Conservation (phyloP, 768 basidiomycete genomes). For the Chiua virens region DNA sequence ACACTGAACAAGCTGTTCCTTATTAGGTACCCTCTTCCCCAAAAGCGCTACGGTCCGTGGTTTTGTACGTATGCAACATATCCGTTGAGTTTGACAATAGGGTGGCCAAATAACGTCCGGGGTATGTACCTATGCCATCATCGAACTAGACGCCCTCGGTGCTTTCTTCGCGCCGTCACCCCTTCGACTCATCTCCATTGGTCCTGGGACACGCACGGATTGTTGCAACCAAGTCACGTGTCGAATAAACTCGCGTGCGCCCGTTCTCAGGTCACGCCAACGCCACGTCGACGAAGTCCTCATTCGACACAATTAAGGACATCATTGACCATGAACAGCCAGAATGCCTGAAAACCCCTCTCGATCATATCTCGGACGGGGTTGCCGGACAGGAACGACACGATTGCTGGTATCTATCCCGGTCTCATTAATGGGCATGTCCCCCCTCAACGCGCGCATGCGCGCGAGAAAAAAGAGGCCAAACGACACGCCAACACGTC, state of each 20-base stretch:
- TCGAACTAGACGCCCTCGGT: not conserved
- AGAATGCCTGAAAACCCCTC: too few species aligned
- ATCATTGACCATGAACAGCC: too few species aligned
- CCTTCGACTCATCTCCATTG: not conserved
- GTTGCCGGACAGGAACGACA: not conserved
- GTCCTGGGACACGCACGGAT: not conserved
- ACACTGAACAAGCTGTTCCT: not conserved
- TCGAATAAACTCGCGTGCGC: not conserved
- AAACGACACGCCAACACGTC: too few species aligned
- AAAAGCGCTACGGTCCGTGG: not conserved
- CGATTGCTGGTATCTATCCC: too few species aligned
- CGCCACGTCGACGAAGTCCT: not conserved
- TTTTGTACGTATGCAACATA: slow-evolving; percentile 3
- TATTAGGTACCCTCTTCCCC: not conserved
- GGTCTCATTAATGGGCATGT: too few species aligned
- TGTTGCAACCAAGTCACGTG: not conserved
- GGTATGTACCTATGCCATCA: not conserved
- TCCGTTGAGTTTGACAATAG: not conserved
- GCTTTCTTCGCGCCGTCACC: not conserved
- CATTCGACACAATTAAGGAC: too few species aligned
- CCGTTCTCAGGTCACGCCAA: not conserved
- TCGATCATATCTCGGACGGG: slow-evolving; percentile 9
- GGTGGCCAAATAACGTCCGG: not conserved
- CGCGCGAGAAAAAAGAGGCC: too few species aligned
- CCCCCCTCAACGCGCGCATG: too few species aligned